Conservation (phyloP, 306 rosid genomes). For the Hylodesmum podocarpum region DNA sequence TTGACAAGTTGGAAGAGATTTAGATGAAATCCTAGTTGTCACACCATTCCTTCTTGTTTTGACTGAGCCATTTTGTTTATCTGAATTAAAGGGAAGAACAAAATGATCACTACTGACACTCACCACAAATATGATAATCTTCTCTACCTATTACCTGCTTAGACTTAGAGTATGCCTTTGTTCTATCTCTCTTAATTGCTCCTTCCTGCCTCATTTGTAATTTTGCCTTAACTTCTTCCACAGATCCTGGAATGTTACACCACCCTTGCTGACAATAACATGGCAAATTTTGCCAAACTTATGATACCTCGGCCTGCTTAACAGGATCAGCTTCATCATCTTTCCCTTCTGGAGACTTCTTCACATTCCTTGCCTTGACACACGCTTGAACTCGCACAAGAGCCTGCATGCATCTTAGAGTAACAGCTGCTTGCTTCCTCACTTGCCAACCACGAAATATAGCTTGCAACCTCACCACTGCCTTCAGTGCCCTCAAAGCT, state of each 20-base stretch:
- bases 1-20: slow-evolving; percentile 43
- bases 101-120: slow-evolving; percentile 26
- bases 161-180: slow-evolving; percentile 58
- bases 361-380: slow-evolving; percentile 55
- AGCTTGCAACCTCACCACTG: slow-evolving; percentile 93
- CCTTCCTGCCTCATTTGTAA: slow-evolving; percentile 71
- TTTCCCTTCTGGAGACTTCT: slow-evolving; percentile 43
- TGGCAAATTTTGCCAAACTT: too few relatives aligned
- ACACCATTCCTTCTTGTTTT: slow-evolving; percentile 55
- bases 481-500: slow-evolving; percentile 82
- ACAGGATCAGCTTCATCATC: slow-evolving; percentile 50
- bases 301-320: slow-evolving; percentile 69
- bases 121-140: neutral
- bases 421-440: slow-evolving; percentile 87
- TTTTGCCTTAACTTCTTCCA: slow-evolving; percentile 62
- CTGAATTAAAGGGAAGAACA: slow-evolving; percentile 29
- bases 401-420: slow-evolving; percentile 94
- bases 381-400: slow-evolving; percentile 81
- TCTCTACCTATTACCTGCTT: slow-evolving; percentile 55
- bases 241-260: slow-evolving; percentile 51
- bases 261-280: too few relatives aligned
- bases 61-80: slow-evolving; percentile 39
- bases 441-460: slow-evolving; percentile 82
- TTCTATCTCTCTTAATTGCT: slow-evolving; percentile 70
- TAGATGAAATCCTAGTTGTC: slow-evolving; percentile 55